These are phyloP conservation scores for Metschnikowia koreensis DNA, from an alignment of 805 yeast species.

Conservation along the genomic window DNA sequence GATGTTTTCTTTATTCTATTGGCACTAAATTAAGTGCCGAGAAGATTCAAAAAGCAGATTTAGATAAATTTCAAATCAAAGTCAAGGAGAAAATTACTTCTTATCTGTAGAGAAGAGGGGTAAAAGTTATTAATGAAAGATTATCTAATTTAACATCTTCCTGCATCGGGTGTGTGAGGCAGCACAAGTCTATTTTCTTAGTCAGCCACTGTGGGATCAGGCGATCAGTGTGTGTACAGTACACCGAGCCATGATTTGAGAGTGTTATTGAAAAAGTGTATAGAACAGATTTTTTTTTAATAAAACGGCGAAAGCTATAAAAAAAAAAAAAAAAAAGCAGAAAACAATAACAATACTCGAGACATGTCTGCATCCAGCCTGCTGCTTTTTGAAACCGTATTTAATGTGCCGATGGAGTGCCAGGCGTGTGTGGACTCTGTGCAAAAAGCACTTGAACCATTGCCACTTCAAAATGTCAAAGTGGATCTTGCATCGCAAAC, in stretches of 20 bases:
- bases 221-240: not conserved
- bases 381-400: conserved; percentile 56
- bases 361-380: not conserved
- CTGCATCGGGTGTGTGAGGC: not conserved
- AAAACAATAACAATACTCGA: not conserved
- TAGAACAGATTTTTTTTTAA: not conserved
- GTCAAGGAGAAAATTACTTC: too few species aligned
- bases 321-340: too few species aligned
- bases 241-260: not conserved
- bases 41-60: too few species aligned
- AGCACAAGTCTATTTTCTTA: too few species aligned
- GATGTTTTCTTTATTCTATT: too few species aligned
- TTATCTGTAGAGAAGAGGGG: too few species aligned
- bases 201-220: not conserved
- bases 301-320: too few species aligned
- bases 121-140: too few species aligned
- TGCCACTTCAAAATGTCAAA: conserved; percentile 51
- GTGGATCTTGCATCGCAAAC: conserved; percentile 59
- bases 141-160: not conserved
- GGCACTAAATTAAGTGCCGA: too few species aligned
- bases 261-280: not conserved
- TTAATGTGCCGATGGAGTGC: conserved; percentile 85
- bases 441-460: conserved; percentile 48
- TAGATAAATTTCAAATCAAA: too few species aligned
- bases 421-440: conserved; percentile 66